Conservation (phyloP, 805 yeast genomes). For the Yarrowia hollandica region DNA sequence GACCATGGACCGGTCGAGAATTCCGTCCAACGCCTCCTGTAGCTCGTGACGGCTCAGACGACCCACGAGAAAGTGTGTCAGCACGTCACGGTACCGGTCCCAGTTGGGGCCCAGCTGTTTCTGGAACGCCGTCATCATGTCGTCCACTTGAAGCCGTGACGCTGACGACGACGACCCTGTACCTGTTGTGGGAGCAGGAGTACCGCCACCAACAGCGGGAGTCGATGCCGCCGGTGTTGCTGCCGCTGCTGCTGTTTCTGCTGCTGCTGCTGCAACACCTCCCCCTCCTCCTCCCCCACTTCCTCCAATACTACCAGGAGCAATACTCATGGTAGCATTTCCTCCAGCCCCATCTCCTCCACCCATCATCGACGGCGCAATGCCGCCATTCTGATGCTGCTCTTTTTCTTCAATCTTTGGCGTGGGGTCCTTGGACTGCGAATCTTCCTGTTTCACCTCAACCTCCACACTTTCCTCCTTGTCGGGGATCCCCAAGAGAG, state of each 20-base stretch:
- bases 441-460: slow-evolving; percentile 27
- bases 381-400: slow-evolving; percentile 4
- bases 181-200: not conserved
- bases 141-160: slow-evolving; percentile 57
- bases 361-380: slow-evolving; percentile 17
- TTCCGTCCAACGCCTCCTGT: slow-evolving; percentile 55
- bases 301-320: not conserved
- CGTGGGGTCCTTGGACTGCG: slow-evolving; percentile 36
- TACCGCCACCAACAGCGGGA: not conserved
- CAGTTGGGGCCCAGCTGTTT: slow-evolving; percentile 72
- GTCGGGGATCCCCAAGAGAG: slow-evolving; percentile 31
- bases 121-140: slow-evolving; percentile 71
- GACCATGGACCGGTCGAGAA: slow-evolving; percentile 52
- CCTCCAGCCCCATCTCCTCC: not conserved
- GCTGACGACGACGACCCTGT: not conserved
- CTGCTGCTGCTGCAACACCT: not conserved
- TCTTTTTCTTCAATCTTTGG: slow-evolving; percentile 8
- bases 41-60: slow-evolving; percentile 76
- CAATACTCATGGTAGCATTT: not conserved
- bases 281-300: not conserved
- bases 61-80: slow-evolving; percentile 75
- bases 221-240: not conserved
- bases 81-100: slow-evolving; percentile 80
- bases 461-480: slow-evolving; percentile 28
- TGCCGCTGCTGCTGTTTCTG: not conserved